Evolutionary conservation across 345 rosid genomes (phyloP).

Genomic region (Corymbia maculata): DNA sequence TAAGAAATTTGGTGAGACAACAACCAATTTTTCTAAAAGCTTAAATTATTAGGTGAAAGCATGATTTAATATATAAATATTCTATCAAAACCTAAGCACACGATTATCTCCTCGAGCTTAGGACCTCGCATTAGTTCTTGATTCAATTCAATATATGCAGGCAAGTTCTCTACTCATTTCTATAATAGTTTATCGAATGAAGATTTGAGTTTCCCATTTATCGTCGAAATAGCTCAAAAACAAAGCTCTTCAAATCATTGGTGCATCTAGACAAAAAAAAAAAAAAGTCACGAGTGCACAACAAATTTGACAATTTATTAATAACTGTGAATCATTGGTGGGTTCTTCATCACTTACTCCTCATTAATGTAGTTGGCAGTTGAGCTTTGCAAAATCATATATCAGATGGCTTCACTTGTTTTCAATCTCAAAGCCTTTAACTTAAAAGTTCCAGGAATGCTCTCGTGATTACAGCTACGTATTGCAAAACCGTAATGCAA

Average conservation of each 20-base stretch:
- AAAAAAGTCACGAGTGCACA: background rate
- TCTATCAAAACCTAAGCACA: background rate
- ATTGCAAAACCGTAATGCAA: background rate
- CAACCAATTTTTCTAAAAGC: fast-evolving
- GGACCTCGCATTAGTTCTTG: background rate
- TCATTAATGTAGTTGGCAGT: background rate
- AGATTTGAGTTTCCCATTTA: background rate
- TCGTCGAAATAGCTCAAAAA: background rate
- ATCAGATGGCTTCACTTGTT: background rate
- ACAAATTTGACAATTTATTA: background rate
- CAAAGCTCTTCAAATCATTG: background rate
- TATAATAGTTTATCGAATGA: background rate
- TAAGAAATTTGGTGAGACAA: too few species aligned
- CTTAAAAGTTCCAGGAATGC: background rate
- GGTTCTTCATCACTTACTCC: background rate
- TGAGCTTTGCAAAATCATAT: background rate
- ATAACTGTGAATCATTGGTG: background rate
- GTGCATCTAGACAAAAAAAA: too few species aligned
- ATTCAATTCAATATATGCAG: background rate
- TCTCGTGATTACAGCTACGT: background rate
- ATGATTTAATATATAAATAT: too few species aligned
- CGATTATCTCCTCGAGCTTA: background rate
- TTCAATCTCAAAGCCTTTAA: background rate
- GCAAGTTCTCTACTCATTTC: background rate
- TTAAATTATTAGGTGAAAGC: too few species aligned